Conservation (phyloP, 129 eudicot genomes). For the Silybum marianum region DNA sequence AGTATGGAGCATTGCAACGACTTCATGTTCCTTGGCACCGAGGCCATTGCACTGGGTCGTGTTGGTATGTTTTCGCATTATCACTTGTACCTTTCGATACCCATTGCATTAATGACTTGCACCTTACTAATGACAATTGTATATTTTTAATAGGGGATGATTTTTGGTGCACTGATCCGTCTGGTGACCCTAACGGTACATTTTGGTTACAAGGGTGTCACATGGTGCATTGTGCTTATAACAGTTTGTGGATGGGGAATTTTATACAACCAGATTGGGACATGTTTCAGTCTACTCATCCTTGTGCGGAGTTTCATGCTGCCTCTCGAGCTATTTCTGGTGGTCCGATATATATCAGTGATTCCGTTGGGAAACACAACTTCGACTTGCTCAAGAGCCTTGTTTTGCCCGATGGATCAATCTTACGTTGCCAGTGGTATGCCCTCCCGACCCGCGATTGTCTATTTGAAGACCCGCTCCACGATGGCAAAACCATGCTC, state of each 20-base stretch:
- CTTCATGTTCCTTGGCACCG: constrained; percentile 96
- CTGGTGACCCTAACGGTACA: constrained; percentile 94
- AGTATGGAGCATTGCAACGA: constrained; percentile 99
- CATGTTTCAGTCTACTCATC: constrained; percentile 93
- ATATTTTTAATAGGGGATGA: constrained; percentile 64
- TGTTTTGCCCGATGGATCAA: constrained; percentile 79
- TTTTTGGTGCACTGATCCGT: constrained; percentile 94
- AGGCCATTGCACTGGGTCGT: constrained; percentile 85
- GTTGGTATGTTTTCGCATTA: constrained; percentile 54
- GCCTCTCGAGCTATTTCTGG: constrained; percentile 97
- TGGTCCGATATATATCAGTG: constrained; percentile 91
- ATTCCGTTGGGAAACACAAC: constrained; percentile 79
- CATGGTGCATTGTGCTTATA: constrained; percentile 98
- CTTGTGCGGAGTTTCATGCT: constrained; percentile 95
- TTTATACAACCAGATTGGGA: constrained; percentile 98
- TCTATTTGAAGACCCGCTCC: constrained; percentile 84
- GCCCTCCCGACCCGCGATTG: constrained; percentile 88
- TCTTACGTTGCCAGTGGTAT: constrained; percentile 71
- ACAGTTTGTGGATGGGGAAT: constrained; percentile 97
- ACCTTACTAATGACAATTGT: not conserved
- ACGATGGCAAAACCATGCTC: constrained; percentile 88
- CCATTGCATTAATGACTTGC: not conserved
- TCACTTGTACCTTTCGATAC: not conserved
- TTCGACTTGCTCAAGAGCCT: constrained; percentile 69
- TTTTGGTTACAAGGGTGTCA: constrained; percentile 97